These are phyloP conservation scores for Poa annua DNA, from an alignment of 176 grass and related monocot genomes.

Conservation along the genomic window DNA sequence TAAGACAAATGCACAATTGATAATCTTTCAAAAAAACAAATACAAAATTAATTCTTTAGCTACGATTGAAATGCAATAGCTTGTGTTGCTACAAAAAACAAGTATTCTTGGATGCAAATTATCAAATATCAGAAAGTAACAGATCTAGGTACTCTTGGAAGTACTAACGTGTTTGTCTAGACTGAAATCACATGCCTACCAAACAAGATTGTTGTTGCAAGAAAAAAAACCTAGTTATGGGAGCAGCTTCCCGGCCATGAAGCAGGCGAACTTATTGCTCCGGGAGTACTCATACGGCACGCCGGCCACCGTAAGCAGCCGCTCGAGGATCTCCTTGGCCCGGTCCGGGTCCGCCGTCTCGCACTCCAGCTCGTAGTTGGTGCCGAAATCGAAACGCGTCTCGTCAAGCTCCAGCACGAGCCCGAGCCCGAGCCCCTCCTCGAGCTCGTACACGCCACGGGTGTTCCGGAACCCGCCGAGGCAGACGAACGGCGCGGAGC, in stretches of 20 bases:
- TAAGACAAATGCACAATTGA: background rate
- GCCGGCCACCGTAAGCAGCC: conserved; percentile 60
- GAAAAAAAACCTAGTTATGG: conserved; percentile 43
- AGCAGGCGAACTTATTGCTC: conserved; percentile 74
- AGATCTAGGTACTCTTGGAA: background rate
- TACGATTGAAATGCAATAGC: background rate
- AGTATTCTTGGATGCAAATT: background rate
- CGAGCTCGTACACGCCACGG: conserved; percentile 65
- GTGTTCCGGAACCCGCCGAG: conserved; percentile 92
- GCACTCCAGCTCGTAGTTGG: conserved; percentile 79
- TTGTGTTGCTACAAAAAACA: background rate
- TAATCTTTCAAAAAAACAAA: background rate
- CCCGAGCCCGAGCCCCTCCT: no score
- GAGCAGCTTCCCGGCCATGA: conserved; percentile 79
- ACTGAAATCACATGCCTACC: background rate
- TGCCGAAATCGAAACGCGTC: conserved; percentile 71
- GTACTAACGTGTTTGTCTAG: background rate
- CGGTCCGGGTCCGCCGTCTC: conserved; percentile 70
- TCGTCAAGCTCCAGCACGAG: conserved; percentile 82
- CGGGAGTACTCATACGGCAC: conserved; percentile 68
- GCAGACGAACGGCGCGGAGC: conserved; percentile 56
- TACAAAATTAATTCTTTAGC: background rate
- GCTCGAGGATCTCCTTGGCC: conserved; percentile 62
- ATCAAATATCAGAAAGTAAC: background rate
- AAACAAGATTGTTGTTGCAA: background rate